Percentiles rank a stretch among this genome's conserved stretches.
Evolutionary conservation across 148 eudicot genomes (phyloP).

Genomic region (Euryodendron excelsum): DNA sequence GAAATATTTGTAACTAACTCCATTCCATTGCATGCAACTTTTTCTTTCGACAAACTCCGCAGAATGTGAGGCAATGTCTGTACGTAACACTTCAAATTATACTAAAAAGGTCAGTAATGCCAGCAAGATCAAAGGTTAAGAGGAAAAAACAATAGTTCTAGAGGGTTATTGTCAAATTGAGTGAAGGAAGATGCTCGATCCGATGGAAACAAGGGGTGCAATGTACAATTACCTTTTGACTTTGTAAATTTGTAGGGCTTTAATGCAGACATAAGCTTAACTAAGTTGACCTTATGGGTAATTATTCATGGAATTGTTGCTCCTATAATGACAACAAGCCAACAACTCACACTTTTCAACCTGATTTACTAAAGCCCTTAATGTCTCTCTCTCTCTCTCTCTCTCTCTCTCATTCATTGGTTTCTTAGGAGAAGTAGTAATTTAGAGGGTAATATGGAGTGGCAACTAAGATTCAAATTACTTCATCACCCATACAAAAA

Average conservation of each 20-base stretch:
- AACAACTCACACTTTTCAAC: no score
- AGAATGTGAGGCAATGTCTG: neutral
- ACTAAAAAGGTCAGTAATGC: constrained; percentile 2
- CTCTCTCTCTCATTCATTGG: no score
- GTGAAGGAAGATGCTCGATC: neutral
- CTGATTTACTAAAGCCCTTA: no score
- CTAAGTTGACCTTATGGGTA: neutral
- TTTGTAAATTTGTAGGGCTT: constrained; percentile 3
- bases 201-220: constrained; percentile 2
- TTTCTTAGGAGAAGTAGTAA: no score
- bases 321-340: neutral
- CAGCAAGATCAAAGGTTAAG: neutral
- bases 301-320: neutral
- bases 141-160: neutral
- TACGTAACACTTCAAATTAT: neutral
- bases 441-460: no score
- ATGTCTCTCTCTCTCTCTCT: no score
- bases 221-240: neutral
- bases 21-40: neutral
- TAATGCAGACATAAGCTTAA: neutral
- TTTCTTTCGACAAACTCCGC: neutral
- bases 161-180: neutral
- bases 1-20: no score
- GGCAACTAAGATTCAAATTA: no score
- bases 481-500: no score